Conservation (phyloP, 495 filamentous ascomycete genomes). For the Hyphodiscus hymeniophilus region DNA sequence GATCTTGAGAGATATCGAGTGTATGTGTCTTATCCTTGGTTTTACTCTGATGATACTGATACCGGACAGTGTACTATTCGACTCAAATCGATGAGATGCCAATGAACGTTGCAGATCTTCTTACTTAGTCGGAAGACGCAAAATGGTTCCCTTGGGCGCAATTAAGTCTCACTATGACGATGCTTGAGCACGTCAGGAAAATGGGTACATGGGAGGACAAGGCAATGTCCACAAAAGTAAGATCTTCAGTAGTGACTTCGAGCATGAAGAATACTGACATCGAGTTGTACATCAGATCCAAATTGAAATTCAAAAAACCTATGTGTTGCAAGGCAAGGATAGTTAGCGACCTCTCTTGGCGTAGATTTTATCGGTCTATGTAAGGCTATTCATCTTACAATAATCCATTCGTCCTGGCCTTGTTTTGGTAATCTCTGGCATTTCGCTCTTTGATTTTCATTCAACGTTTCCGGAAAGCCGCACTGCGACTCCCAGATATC, state of each 20-base stretch:
- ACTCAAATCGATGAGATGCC: slow-evolving; percentile 99
- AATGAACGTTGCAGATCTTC: slow-evolving; percentile 79
- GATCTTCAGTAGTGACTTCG: background rate
- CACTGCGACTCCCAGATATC: no score
- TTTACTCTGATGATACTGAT: slow-evolving; percentile 28
- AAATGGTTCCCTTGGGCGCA: background rate
- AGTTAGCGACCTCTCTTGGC: no score
- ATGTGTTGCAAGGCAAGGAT: background rate
- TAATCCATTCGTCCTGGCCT: no score
- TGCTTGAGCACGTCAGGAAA: slow-evolving; percentile 7
- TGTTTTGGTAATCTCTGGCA: no score
- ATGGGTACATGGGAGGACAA: slow-evolving; percentile 16
- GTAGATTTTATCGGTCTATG: no score
- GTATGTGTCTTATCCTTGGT: slow-evolving; percentile 35
- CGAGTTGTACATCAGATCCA: background rate
- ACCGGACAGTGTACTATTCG: slow-evolving; percentile 71
- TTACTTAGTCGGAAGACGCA: slow-evolving; percentile 20
- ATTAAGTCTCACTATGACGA: background rate
- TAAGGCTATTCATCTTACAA: no score
- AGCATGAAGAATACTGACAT: background rate
- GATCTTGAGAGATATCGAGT: slow-evolving; percentile 94
- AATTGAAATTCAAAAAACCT: background rate
- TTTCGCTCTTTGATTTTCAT: no score
- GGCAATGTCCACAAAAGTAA: slow-evolving; percentile 17
- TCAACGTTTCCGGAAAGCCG: no score